Base-by-base conservation (phyloP, 2,329 filamentous ascomycete genomes). In the Magnaporthales sp. region DNA sequence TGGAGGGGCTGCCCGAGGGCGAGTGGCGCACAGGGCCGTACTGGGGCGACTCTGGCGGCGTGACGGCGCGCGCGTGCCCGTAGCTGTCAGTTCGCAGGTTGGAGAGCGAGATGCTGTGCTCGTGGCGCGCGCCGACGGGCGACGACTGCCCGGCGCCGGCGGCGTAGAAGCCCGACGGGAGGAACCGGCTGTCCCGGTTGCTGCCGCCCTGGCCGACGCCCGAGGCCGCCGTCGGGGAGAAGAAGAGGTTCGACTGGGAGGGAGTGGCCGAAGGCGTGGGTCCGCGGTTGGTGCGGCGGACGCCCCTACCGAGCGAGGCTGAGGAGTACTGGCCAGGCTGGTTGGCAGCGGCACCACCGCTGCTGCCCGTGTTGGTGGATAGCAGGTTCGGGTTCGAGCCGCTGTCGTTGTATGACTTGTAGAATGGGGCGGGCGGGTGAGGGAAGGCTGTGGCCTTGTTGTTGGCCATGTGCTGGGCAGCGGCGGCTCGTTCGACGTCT, bases 141-240 rank as follows among this genome's bases (percentile, higher is more conserved):
- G 68, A 81, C 81, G 26, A 89, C 86, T 84, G 81, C 11, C 82
- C 82, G 32, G 82, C 83, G 3, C 83, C 83, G 5, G 91, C 85
- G 32, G 92, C 89, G 74, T 98, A 98, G 79, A 96, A 97, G 1
- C 94, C 94, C 3, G 94, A 90, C 19, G 94, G 94, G 24, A 97
- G 83, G 75, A 94, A 96, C n/a, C 83, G 82, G 1, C 92, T 96
- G 68, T 86, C 87, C 66, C 93, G 89, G 71, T 86, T 86, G 62
- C 79, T 79, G 64, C 83, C 81, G 67, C 82, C 81, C 15, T 83
- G 80, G 54, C 86, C 87, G 15, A 90, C 90, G 67, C 83, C 84
- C 8, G 85, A 87, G 2, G 93, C 87, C 1, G 93, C 93, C 0
- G 95, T 98, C 0, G 95, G 95, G 8, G 93, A 97, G 81, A 97